A percentile compares a stretch with the other conserved stretches of the same genome.
These are phyloP conservation scores for Raffaelea arxii DNA, from an alignment of 2,329 filamentous ascomycete species.

Conservation along the genomic window DNA sequence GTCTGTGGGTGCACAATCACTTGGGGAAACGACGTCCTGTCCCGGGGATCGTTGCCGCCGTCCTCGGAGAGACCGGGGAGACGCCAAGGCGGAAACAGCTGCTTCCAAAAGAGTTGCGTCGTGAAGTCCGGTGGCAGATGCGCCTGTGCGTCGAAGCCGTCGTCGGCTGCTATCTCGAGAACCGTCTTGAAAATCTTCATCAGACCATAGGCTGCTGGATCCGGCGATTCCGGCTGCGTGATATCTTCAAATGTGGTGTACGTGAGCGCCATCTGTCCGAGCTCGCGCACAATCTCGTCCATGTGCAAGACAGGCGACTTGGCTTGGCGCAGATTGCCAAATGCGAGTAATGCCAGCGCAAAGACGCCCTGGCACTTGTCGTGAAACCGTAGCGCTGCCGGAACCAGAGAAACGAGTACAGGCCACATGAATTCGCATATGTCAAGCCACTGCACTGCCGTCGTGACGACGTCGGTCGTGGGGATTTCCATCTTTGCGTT, in stretches of 20 bases:
- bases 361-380: slow-evolving; percentile 36
- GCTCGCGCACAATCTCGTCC: slow-evolving; percentile 16
- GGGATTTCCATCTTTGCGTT: slow-evolving; percentile 14
- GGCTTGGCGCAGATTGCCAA: slow-evolving; percentile 28
- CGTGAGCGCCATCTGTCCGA: slow-evolving; percentile 16
- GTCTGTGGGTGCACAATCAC: slow-evolving; percentile 44
- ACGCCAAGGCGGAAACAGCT: slow-evolving; percentile 51
- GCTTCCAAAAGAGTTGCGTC: slow-evolving; percentile 47
- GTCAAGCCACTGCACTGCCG: slow-evolving; percentile 21
- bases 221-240: slow-evolving; percentile 25
- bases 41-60: slow-evolving; percentile 6
- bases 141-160: no score
- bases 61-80: slow-evolving; percentile 15
- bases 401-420: slow-evolving; percentile 26
- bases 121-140: slow-evolving; percentile 21
- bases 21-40: slow-evolving; percentile 19
- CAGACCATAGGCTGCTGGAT: slow-evolving; percentile 26
- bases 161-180: no score
- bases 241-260: slow-evolving; percentile 26
- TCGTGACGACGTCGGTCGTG: slow-evolving; percentile 9
- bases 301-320: slow-evolving; percentile 20
- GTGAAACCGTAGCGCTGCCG: slow-evolving; percentile 21
- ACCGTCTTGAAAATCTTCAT: slow-evolving; percentile 24
- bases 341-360: slow-evolving; percentile 27
- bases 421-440: slow-evolving; percentile 41